phyloP scores from a whole-genome alignment of 2,329 filamentous ascomycete species.

The Lachnellula suecica region DNA sequence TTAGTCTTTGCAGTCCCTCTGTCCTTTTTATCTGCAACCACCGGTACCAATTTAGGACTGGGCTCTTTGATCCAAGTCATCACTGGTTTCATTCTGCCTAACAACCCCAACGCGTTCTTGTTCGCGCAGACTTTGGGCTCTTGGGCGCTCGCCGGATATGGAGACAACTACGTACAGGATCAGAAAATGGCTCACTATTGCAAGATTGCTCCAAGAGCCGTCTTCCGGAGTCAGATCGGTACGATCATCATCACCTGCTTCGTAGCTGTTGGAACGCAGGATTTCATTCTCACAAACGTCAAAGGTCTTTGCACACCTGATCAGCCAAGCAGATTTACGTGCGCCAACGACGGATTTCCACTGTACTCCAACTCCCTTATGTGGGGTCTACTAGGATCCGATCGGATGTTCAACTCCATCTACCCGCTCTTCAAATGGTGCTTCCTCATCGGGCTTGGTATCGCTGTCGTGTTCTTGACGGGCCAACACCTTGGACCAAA shows the following conservation, averaged over 20 bases:
- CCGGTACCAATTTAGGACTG: constrained; percentile 43
- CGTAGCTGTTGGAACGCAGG: constrained; percentile 40
- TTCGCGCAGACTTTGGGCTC: constrained; percentile 41
- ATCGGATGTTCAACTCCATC: constrained; percentile 40
- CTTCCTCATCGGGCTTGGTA: constrained; percentile 40
- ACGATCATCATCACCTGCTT: constrained; percentile 44
- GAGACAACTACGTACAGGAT: constrained; percentile 33
- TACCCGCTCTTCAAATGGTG: constrained; percentile 46
- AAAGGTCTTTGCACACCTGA: constrained; percentile 22
- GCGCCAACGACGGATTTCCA: constrained; percentile 30
- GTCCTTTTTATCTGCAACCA: constrained; percentile 44
- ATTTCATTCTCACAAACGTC: constrained; percentile 40
- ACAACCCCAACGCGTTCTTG: constrained; percentile 39
- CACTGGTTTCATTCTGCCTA: constrained; percentile 35
- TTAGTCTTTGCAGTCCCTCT: constrained; percentile 38
- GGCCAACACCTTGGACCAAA: constrained; percentile 34
- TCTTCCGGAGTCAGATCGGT: constrained; percentile 42
- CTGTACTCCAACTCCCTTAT: constrained; percentile 35
- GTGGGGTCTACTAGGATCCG: constrained; percentile 37
- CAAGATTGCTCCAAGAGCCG: constrained; percentile 41
- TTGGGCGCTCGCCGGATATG: constrained; percentile 38
- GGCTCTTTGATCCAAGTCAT: constrained; percentile 44
- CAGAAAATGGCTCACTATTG: constrained; percentile 43
- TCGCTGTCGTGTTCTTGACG: constrained; percentile 38
- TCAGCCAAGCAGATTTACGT: constrained; percentile 18